Evolutionary conservation across 2,329 filamentous ascomycete genomes (phyloP), one percentile per base, ranked within the genome.

Genomic region (Fusarium sp.): DNA sequence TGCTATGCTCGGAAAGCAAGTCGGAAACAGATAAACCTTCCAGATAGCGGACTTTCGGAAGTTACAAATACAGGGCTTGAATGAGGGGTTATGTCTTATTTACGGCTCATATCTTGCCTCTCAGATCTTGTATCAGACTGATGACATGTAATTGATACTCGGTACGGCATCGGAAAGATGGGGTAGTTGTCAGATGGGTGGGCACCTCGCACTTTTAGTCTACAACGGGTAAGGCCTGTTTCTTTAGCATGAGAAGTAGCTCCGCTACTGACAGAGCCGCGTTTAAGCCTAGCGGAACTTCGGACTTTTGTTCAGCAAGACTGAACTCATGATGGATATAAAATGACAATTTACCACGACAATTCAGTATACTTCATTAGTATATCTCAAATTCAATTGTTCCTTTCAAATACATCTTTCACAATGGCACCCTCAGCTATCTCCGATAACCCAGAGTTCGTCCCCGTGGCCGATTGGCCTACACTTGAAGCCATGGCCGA

Each of bases 401-500:
- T n/a, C n/a, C n/a, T n/a, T n/a, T n/a, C n/a, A n/a, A n/a, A n/a
- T n/a, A n/a, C n/a, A n/a, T n/a, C n/a, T n/a, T n/a, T n/a, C n/a
- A n/a, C n/a, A 28, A 28, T 59, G 57, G 2, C 43, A 20, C 57
- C 51, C 12, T 11, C 57, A 25, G 51, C 41, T 12, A 25, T 23
- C 14, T n/a, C 28, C 11, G 51, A 57, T 0, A 41, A 18, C 5
- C 16, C 66, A 7, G 65, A 34, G 1, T 68, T 42, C 13, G 25
- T 65, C 8, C 64, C 66, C 0, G 28, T 68, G 3, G 8, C 28
- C 3, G 43, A 65, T 13, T 69, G 65, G 65, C 66, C 66, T 20
- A 61, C 54, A 1, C 60, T 69, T 2, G 51, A 66, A 23, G 60
- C 54, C 13, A 63, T 69, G 54, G 66, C 66, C 4, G 27, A 41